Evolutionary conservation across 441 rosid genomes (phyloP), one percentile per base, ranked within the genome.

Genomic region (Pelargonium australe): DNA sequence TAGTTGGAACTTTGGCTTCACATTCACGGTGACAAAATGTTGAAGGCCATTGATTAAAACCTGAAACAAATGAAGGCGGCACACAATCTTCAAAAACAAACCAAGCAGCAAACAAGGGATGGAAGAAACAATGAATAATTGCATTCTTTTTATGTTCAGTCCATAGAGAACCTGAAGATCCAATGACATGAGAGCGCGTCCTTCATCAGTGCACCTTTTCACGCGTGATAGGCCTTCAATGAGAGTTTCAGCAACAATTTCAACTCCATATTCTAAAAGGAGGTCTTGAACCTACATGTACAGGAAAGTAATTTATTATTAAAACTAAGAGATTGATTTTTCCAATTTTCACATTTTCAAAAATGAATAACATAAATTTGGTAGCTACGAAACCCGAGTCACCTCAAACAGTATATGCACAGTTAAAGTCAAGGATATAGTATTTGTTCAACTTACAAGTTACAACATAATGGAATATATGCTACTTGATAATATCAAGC

Each of bases 141-240:
- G 37, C 41, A 49, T 67, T 68, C 10, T 34, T 61, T 61, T 58
- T 10, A 61, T 14, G 43, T 31, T 23, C 40, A 61, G 64, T 61
- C 40, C 64, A 61, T 10, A 20, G 34, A 61, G 7, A 71, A 92
- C 99, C 99, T 95, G 99, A 75, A 86, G 83, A 85, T 92, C 99
- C 68, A 95, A 78, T 57, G 89, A 90, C 99, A 95, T 90, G 76
- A 92, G 92, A 81, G 85, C 97, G 51, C 98, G 87, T 72, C 99
- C 99, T 85, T 88, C 97, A 79, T 95, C 94, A 23, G 90, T 84
- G 66, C 99, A 95, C 80, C 87, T 87, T 84, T 89, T 95, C 74
- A 95, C 92, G 68, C 98, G 83, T 44, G 99, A 90, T 73, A 95
- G 82, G 70, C 98, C 99, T 84, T 95, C 99, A 28, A 87, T 77